These are phyloP conservation scores for Raphanus raphanistrum DNA, from an alignment of 345 rosid species.

Conservation along the genomic window DNA sequence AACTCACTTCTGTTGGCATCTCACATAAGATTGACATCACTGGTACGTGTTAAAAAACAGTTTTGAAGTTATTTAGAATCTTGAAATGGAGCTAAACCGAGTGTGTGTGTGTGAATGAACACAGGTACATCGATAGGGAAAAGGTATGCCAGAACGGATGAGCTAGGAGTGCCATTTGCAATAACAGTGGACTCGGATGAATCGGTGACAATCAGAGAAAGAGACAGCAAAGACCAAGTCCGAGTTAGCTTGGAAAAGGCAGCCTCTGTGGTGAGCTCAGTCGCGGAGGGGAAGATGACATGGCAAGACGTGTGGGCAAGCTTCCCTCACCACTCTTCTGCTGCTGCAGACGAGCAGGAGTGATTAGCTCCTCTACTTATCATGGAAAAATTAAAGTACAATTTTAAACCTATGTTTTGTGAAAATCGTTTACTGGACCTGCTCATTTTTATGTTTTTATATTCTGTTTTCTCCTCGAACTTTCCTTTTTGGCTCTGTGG, in stretches of 20 bases:
- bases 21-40: slow-evolving; percentile 91
- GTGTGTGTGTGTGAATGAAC: slow-evolving; percentile 4
- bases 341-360: slow-evolving; percentile 46
- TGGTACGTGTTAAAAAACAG: slow-evolving; percentile 43
- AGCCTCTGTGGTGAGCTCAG: slow-evolving; percentile 62
- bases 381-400: not conserved
- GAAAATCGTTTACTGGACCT: slow-evolving; percentile 5
- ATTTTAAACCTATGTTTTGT: not conserved
- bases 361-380: slow-evolving; percentile 14
- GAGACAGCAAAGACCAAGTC: slow-evolving; percentile 92
- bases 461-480: not conserved
- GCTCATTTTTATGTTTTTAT: not conserved
- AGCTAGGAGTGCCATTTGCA: slow-evolving; percentile 95
- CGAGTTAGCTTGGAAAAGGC: slow-evolving; percentile 68
- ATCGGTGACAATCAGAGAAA: slow-evolving; percentile 84
- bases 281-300: slow-evolving; percentile 65
- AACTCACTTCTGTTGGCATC: slow-evolving; percentile 75
- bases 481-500: not conserved
- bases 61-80: not conserved
- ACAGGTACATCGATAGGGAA: slow-evolving; percentile 95
- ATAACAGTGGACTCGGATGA: slow-evolving; percentile 74
- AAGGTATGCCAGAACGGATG: slow-evolving; percentile 92
- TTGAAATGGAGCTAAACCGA: not conserved
- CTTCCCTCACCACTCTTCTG: slow-evolving; percentile 74
- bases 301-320: slow-evolving; percentile 79